These are phyloP conservation scores for Sporothrix phasma DNA, from an alignment of 2,329 filamentous ascomycete genomes.

Conservation along the genomic window DNA sequence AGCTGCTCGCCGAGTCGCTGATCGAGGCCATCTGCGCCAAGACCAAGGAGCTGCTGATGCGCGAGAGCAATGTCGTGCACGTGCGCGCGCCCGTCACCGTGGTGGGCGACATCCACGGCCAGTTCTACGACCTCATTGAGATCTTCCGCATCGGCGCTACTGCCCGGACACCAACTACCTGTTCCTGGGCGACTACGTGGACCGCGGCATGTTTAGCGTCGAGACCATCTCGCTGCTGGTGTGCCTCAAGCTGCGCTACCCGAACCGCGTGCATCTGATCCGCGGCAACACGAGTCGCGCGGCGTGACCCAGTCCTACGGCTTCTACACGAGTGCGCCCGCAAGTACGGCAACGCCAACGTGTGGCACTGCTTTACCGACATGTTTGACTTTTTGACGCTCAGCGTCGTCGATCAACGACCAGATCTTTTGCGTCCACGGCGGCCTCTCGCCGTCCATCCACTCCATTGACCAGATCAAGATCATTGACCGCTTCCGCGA, in stretches of 20 bases:
- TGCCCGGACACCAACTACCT: conserved; percentile 98
- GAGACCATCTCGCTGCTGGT: conserved; percentile 97
- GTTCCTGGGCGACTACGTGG: conserved; percentile 95
- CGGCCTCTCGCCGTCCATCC: conserved; percentile 78
- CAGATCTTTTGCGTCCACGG: conserved; percentile 99
- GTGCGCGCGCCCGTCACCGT: conserved; percentile 92
- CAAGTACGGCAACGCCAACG: conserved; percentile 96
- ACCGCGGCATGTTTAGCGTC: conserved; percentile 95
- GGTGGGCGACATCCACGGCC: conserved; percentile 95
- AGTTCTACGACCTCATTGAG: conserved; percentile 98
- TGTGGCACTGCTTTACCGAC: conserved; percentile 99
- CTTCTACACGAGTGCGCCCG: conserved; percentile 98
- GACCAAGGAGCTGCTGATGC: conserved; percentile 97
- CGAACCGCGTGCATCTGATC: conserved; percentile 88
- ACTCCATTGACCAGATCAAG: conserved; percentile 98
- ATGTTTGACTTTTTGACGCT: conserved; percentile 99
- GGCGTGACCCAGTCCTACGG: conserved; percentile 98
- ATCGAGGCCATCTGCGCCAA: conserved; percentile 99
- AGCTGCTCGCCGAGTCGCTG: conserved; percentile 88
- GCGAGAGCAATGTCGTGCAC: conserved; percentile 98
- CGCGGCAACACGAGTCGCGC: conserved; percentile 96
- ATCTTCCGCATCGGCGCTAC: conserved; percentile 96
- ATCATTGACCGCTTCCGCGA: conserved; percentile 98
- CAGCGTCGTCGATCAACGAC: conserved; percentile 94
- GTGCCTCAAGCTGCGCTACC: conserved; percentile 94